Base-by-base conservation (phyloP, 352 stramenopile species). In the Phytopythium chamaehyphon region DNA sequence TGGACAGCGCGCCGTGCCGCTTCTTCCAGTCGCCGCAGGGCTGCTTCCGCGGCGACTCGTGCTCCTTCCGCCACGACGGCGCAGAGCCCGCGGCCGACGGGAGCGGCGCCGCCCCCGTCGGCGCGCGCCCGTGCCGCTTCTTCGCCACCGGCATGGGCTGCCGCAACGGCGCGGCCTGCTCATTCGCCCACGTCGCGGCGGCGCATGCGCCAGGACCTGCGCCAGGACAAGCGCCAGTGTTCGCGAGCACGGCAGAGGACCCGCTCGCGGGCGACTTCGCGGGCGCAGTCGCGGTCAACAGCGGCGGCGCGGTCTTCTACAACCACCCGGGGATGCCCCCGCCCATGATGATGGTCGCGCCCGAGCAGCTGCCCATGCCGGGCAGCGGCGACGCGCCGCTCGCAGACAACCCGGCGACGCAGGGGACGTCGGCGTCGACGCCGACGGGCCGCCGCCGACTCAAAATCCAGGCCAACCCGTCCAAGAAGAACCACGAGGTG, bases 21-120 rank as follows among this genome's bases (percentile, higher is more conserved):
- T 92, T 88, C 72, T 92, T 87, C 56, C 65, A 81, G 65, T 84
- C 76, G 39, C 63, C 70, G 9, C 61, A 83, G 38, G 82, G 82
- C 52, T 92, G 82, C 49, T 86, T 83, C 55, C 78, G 81, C 15
- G 82, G 82, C 24, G 54, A 66, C 14, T 79, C 71, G 9, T 92
- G 82, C 59, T 69, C 64, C 42, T 92, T 85, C 52, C 73, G 73
- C 35, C 82, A 92, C 58, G 75, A 77, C 28, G 21, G 39, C 11
- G n/a, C 26, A 0, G 54, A 48, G 7, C 37, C 55, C 15, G 28
- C 23, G 31, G 43, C 55, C 10, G 23, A 57, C 1, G n/a, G n/a
- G n/a, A 16, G 40, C 58, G 49, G 51, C 18, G 40, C 47, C 18
- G 40, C 28, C 16, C 42, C 40, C 40, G 36, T 51, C 33, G 49